Base-by-base conservation (phyloP, 2,329 filamentous ascomycete genomes). In the Colletotrichum sp. region DNA sequence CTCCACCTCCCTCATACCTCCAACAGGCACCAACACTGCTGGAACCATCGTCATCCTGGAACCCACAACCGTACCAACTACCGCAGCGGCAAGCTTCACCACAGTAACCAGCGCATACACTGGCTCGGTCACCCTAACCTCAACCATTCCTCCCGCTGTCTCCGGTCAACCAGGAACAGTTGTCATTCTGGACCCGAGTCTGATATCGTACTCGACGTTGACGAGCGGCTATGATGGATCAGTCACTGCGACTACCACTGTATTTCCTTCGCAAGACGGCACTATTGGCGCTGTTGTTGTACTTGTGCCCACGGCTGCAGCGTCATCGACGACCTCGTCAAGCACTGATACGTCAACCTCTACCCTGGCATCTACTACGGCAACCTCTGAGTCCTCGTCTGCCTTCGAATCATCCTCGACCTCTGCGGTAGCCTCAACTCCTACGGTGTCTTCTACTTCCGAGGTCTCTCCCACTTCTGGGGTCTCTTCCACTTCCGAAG, bases 281-380 rank as follows among this genome's bases (percentile, higher is more conserved):
- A 52, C 43, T 3, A n/a, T 13, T 8, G n/a, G 43, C 0, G 43
- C 43, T 1, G 10, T 52, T 0, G 12, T 52, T 5, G 10, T 52
- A 2, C 43, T 52, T 8, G 43, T 22, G n/a, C 43, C 43, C 0
- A 52, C 43, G 10, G 43, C 1, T 0, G 43, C 43, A 22, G 10
- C n/a, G n/a, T 52, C 43, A 1, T 3, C 43, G n/a, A 52, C n/a
- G 12, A 1, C 43, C 6, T 13, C 0, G 43, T 2, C 10, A 4
- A 52, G 1, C 43, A 13, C n/a, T 2, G n/a, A 1, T 4, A 8
- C 43, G 0, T 25, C 43, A 2, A 13, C 43, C n/a, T 13, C n/a
- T 13, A 5, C 1, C 10, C 4, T 12, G 10, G 10, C 43, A 52
- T 22, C 43, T 8, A 13, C n/a, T 8, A 3, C 43, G 3, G 0